Conservation (phyloP, 2,329 filamentous ascomycete genomes). For the Arthrobotrys musiformis region DNA sequence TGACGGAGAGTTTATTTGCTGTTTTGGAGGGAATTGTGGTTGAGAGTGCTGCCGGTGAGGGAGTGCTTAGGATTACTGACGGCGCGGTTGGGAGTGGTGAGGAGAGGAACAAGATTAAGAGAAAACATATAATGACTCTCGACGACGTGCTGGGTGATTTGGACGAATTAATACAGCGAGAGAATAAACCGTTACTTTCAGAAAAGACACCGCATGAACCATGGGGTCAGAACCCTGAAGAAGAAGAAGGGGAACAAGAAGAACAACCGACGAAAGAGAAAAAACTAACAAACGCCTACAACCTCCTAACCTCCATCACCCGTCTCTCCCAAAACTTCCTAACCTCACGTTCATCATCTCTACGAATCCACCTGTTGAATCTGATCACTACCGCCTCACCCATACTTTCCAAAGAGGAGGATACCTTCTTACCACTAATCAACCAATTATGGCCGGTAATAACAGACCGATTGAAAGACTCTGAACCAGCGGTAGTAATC, state of each 20-base stretch:
- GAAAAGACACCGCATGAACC: slow-evolving; percentile 60
- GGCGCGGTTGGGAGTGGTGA: slow-evolving; percentile 45
- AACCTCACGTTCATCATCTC: slow-evolving; percentile 80
- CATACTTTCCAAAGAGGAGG: slow-evolving; percentile 78
- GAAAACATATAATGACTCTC: slow-evolving; percentile 34
- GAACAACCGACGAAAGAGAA: slow-evolving; percentile 65
- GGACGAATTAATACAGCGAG: slow-evolving; percentile 24
- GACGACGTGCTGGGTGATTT: slow-evolving; percentile 54
- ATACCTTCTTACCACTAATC: slow-evolving; percentile 85
- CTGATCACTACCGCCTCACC: slow-evolving; percentile 79
- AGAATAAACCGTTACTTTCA: slow-evolving; percentile 17
- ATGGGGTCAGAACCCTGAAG: slow-evolving; percentile 60
- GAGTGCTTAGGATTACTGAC: slow-evolving; percentile 62
- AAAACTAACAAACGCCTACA: slow-evolving; percentile 82
- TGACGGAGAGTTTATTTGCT: slow-evolving; percentile 86
- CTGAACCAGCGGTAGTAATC: slow-evolving; percentile 75
- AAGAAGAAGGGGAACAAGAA: slow-evolving; percentile 61
- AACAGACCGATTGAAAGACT: slow-evolving; percentile 73
- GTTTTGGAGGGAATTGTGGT: slow-evolving; percentile 85
- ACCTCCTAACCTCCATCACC: slow-evolving; percentile 81
- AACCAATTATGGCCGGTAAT: slow-evolving; percentile 92
- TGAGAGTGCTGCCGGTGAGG: slow-evolving; percentile 74
- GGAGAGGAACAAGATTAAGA: slow-evolving; percentile 38
- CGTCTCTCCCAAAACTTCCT: slow-evolving; percentile 89
- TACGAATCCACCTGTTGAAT: slow-evolving; percentile 80